phyloP scores from a whole-genome alignment of 2,329 filamentous ascomycete species.

The Phialophora expanda region DNA sequence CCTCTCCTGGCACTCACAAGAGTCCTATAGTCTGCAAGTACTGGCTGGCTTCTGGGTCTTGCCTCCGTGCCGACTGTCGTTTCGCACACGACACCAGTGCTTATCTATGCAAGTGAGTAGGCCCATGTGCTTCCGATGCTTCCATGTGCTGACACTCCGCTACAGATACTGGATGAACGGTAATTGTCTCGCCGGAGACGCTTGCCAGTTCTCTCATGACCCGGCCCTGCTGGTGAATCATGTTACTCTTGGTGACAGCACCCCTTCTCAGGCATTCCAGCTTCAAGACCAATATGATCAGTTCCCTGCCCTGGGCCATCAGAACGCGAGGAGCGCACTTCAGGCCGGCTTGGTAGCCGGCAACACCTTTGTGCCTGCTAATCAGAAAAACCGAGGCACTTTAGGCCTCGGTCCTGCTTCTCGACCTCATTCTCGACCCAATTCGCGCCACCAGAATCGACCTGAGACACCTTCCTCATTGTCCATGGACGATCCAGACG shows the following conservation, averaged over 20 bases:
- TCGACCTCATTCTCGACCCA: slow-evolving; percentile 78
- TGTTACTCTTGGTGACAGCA: slow-evolving; percentile 70
- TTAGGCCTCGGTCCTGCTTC: slow-evolving; percentile 48
- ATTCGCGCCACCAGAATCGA: slow-evolving; percentile 74
- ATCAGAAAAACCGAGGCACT: slow-evolving; percentile 30
- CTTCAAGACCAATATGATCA: slow-evolving; percentile 77
- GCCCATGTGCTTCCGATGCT: slow-evolving; percentile 28
- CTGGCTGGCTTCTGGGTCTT: slow-evolving; percentile 93
- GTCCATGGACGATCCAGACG: slow-evolving; percentile 90
- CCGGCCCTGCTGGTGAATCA: slow-evolving; percentile 78
- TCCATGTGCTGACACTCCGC: slow-evolving; percentile 40
- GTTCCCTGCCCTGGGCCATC: slow-evolving; percentile 72
- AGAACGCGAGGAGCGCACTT: slow-evolving; percentile 46
- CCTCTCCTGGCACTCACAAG: slow-evolving; percentile 78
- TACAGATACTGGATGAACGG: slow-evolving; percentile 91
- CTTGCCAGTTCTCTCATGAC: slow-evolving; percentile 97
- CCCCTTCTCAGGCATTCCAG: slow-evolving; percentile 69
- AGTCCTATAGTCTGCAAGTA: slow-evolving; percentile 96
- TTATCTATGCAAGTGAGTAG: slow-evolving; percentile 93
- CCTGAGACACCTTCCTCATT: slow-evolving; percentile 66
- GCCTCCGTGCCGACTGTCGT: slow-evolving; percentile 90
- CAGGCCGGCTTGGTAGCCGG: slow-evolving; percentile 49
- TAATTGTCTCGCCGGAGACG: slow-evolving; percentile 89
- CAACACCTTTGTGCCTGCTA: slow-evolving; percentile 40
- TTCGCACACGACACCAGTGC: slow-evolving; percentile 96